Evolutionary conservation across 2,329 filamentous ascomycete genomes (phyloP).

Genomic region (Orbilia brochopaga): DNA sequence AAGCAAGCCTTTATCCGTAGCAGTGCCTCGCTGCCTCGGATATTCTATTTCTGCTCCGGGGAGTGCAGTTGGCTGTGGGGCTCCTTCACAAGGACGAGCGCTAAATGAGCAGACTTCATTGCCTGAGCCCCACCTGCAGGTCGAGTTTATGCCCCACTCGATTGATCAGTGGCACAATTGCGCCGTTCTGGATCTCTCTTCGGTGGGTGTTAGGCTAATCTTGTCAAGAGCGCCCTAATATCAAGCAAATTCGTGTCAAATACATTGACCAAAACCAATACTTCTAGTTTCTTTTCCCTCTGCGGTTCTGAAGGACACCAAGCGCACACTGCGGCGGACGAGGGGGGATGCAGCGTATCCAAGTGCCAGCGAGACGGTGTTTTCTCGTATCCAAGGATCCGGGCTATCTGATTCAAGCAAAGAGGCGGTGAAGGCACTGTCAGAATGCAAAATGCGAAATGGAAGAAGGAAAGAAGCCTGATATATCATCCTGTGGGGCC

Average conservation of each 20-base stretch:
- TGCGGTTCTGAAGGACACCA: not conserved
- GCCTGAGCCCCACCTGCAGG: slow-evolving; percentile 19
- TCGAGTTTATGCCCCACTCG: not conserved
- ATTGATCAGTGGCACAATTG: not conserved
- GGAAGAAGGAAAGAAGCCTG: not conserved
- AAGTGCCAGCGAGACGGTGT: slow-evolving; percentile 2
- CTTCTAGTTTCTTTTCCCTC: not conserved
- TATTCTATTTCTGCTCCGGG: slow-evolving; percentile 1
- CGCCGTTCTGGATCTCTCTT: not conserved
- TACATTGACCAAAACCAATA: not conserved
- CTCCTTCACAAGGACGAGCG: slow-evolving; percentile 3
- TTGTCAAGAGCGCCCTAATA: not conserved
- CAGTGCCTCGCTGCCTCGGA: not conserved
- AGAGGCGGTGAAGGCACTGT: not conserved
- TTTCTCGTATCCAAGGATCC: slow-evolving; percentile 2
- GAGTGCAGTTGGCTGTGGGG: not conserved
- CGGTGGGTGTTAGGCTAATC: not conserved
- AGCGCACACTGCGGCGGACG: not conserved
- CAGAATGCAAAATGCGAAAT: not conserved
- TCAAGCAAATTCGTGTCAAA: not conserved
- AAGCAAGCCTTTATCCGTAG: not conserved
- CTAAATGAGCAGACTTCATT: slow-evolving; percentile 31
- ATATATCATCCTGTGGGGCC: slow-evolving; percentile 4
- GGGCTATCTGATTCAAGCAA: not conserved
- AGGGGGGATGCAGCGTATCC: not conserved